Percentiles rank a stretch among this genome's conserved stretches.
phyloP scores from a whole-genome alignment of 495 filamentous ascomycete genomes.

The Chaetomium fimeti region DNA sequence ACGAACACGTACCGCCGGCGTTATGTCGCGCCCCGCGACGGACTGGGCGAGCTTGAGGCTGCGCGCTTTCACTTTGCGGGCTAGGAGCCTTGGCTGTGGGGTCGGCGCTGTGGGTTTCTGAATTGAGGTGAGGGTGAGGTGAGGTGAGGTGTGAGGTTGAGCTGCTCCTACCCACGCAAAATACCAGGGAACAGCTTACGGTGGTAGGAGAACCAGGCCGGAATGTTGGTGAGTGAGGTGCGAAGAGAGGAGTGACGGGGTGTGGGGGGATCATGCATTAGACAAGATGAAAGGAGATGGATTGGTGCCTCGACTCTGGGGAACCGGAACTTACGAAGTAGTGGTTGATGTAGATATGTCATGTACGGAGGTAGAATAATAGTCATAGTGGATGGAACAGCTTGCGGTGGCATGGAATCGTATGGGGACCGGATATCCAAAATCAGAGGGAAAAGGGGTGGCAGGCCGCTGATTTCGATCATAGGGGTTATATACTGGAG shows the following conservation, averaged over 20 bases:
- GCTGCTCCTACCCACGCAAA: not conserved
- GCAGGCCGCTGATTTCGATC: not conserved
- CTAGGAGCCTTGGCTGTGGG: constrained; percentile 26
- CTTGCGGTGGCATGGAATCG: not conserved
- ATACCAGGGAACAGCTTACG: too few relatives aligned
- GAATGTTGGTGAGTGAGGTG: not conserved
- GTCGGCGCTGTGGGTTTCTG: not conserved
- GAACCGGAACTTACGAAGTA: not conserved
- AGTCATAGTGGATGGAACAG: constrained; percentile 3
- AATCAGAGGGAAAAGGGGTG: not conserved
- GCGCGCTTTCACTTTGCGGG: constrained; percentile 80
- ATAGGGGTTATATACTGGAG: too few relatives aligned
- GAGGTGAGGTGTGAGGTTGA: not conserved
- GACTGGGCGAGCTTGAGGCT: constrained; percentile 79
- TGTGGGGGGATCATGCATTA: constrained; percentile 5
- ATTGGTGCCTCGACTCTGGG: not conserved
- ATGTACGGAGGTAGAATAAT: constrained; percentile 15
- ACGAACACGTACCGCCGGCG: constrained; percentile 88
- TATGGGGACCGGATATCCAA: not conserved
- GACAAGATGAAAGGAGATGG: not conserved
- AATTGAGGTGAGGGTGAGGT: not conserved
- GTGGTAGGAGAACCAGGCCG: too few relatives aligned
- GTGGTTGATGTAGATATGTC: constrained; percentile 10
- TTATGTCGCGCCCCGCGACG: constrained; percentile 92
- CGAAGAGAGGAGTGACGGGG: not conserved